Conservation (phyloP, 202 grass and related monocot species). For the Zoysia matrella region DNA sequence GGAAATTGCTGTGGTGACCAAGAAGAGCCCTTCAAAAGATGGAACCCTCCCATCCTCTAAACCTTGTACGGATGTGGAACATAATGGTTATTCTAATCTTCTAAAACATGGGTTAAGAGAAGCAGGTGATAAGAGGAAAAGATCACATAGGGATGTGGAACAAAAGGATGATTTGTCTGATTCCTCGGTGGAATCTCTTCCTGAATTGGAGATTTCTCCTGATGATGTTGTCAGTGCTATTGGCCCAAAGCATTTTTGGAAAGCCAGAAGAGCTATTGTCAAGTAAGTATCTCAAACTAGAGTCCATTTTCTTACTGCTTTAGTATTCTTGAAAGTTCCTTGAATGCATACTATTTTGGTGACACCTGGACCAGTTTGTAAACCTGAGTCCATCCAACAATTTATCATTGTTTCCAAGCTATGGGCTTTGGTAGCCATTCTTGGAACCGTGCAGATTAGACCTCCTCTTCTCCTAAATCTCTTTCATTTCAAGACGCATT, state of each 20-base stretch:
- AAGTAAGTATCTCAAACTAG: constrained; percentile 61
- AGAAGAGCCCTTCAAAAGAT: constrained; percentile 17
- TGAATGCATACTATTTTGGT: too few relatives aligned
- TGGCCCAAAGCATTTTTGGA: constrained; percentile 91
- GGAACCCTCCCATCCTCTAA: constrained; percentile 28
- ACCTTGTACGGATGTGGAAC: constrained; percentile 24
- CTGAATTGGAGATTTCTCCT: constrained; percentile 64
- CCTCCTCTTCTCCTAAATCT: neutral
- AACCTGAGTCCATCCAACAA: too few relatives aligned
- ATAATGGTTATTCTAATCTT: constrained; percentile 40
- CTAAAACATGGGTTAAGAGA: constrained; percentile 34
- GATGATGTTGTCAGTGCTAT: constrained; percentile 86
- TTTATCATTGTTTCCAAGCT: too few relatives aligned
- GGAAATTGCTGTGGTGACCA: constrained; percentile 8
- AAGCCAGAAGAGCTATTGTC: constrained; percentile 91
- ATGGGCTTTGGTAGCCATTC: too few relatives aligned
- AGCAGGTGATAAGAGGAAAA: constrained; percentile 51
- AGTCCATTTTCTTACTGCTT: neutral
- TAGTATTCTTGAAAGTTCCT: too few relatives aligned
- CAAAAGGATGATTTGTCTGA: constrained; percentile 56
- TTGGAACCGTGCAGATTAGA: too few relatives aligned
- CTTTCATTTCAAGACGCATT: constrained; percentile 6
- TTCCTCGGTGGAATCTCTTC: constrained; percentile 55
- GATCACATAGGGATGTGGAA: constrained; percentile 25
- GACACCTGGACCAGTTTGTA: too few relatives aligned